These are phyloP conservation scores for Falciphora oryzae DNA, from an alignment of 2,329 filamentous ascomycete genomes.

Conservation along the genomic window DNA sequence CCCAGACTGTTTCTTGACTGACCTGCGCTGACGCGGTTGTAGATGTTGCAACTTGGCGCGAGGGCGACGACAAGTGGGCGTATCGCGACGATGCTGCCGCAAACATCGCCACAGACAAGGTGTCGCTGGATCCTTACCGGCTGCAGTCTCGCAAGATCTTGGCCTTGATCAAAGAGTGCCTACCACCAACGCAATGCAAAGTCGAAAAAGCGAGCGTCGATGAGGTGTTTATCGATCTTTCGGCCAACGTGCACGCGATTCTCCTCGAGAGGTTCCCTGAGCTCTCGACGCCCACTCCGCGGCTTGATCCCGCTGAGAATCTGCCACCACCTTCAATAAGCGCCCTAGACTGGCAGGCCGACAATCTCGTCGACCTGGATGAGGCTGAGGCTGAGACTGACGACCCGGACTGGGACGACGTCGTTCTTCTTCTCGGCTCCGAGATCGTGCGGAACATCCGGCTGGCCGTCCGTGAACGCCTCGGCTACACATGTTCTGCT, in stretches of 20 bases:
- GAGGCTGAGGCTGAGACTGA: constrained; percentile 64
- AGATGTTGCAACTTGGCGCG: constrained; percentile 87
- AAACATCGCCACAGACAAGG: constrained; percentile 84
- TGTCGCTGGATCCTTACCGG: constrained; percentile 88
- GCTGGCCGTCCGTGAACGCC: constrained; percentile 56
- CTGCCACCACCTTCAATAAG: constrained; percentile 65
- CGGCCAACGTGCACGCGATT: constrained; percentile 71
- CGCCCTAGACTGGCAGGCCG: constrained; percentile 75
- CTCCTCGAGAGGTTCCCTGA: constrained; percentile 74
- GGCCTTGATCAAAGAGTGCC: constrained; percentile 64
- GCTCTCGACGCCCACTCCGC: constrained; percentile 58
- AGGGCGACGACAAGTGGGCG: constrained; percentile 86
- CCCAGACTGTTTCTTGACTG: no score
- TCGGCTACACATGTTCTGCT: constrained; percentile 88
- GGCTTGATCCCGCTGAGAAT: constrained; percentile 13
- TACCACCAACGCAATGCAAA: constrained; percentile 53
- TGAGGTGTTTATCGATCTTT: constrained; percentile 91
- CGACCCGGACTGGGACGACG: constrained; percentile 94
- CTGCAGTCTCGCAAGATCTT: constrained; percentile 79
- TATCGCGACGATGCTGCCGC: constrained; percentile 77
- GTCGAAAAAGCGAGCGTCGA: constrained; percentile 95
- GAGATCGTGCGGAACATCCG: constrained; percentile 81
- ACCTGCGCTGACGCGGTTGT: not conserved
- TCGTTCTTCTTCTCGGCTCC: constrained; percentile 78
- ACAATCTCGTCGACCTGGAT: constrained; percentile 76